Percentiles rank a stretch among this genome's conserved stretches.
Evolutionary conservation across 768 basidiomycete species (phyloP).

Genomic region (Hypholoma fasciculare): DNA sequence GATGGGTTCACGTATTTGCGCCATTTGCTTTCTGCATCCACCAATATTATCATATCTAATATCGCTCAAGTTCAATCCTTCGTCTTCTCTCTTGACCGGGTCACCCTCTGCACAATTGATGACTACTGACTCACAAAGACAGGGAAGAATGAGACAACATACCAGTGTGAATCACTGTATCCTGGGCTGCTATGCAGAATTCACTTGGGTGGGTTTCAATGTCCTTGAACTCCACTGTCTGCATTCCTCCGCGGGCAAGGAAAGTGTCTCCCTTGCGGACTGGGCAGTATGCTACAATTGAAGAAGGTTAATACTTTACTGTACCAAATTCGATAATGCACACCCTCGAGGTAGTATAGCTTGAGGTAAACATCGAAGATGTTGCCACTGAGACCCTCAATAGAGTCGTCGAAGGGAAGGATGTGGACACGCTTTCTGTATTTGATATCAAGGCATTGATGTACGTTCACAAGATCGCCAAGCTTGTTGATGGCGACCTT

Average conservation of each 20-base stretch:
- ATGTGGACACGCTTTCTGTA: conserved; percentile 98
- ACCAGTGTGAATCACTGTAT: conserved; percentile 96
- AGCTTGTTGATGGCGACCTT: conserved; percentile 99
- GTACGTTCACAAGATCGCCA: conserved; percentile 93
- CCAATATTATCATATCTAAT: conserved; percentile 99
- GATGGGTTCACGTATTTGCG: conserved; percentile 98
- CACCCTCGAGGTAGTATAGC: conserved; percentile 97
- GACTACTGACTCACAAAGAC: conserved; percentile 10
- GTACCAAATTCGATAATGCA: conserved; percentile 13
- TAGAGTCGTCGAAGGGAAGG: conserved; percentile 96
- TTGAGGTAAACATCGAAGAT: conserved; percentile 98
- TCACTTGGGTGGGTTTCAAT: conserved; percentile 98
- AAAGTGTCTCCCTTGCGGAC: conserved; percentile 98
- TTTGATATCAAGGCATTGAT: conserved; percentile 96
- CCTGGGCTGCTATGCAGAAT: conserved; percentile 98
- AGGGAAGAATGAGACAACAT: not conserved
- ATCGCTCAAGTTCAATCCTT: conserved; percentile 93
- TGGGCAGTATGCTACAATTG: conserved; percentile 75
- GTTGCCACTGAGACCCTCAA: conserved; percentile 97
- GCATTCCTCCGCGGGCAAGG: conserved; percentile 97
- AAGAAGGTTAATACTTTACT: not conserved
- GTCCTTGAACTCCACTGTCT: conserved; percentile 99
- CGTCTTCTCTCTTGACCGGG: conserved; percentile 97
- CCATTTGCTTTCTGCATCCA: conserved; percentile 99
- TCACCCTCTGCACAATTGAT: conserved; percentile 76